phyloP scores from a whole-genome alignment of 139 green algal genomes.

The Chlamydomonas schloesseri region DNA sequence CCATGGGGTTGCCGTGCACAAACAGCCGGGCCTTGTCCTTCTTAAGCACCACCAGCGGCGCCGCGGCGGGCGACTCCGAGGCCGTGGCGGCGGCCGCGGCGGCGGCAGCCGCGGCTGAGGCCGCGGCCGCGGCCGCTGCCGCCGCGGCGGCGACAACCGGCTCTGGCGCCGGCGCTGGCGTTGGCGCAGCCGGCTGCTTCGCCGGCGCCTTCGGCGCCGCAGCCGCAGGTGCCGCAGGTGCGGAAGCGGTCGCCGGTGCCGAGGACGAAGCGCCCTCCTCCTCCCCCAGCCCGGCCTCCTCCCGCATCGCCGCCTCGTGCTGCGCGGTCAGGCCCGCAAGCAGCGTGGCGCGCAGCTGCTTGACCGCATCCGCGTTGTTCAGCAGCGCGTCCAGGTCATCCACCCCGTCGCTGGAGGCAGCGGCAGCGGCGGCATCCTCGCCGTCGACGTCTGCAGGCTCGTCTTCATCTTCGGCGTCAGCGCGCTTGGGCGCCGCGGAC shows the following conservation, averaged over 20 bases:
- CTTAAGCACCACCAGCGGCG: conserved; percentile 67
- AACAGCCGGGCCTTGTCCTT: conserved; percentile 82
- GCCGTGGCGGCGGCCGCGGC: not conserved
- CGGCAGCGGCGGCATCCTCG: not conserved
- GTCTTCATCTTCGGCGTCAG: not conserved
- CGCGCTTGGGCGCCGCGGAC: not conserved
- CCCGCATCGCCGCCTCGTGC: conserved; percentile 1
- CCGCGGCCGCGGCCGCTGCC: not conserved
- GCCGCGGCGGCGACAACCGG: not conserved
- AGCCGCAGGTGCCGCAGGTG: too few species aligned
- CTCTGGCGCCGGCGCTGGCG: not conserved
- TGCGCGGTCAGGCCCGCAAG: not conserved
- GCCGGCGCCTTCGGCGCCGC: not conserved
- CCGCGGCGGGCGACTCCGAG: not conserved
- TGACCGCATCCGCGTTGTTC: not conserved
- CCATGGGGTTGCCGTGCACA: conserved; percentile 50
- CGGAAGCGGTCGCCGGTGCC: too few species aligned
- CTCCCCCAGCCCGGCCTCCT: too few species aligned
- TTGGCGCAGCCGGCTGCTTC: not conserved
- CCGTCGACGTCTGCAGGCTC: not conserved
- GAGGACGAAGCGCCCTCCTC: too few species aligned
- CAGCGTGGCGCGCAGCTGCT: conserved; percentile 1
- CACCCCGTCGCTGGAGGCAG: not conserved
- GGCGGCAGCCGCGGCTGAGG: not conserved
- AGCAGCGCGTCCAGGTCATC: conserved; percentile 25